phyloP scores from a whole-genome alignment of 2,329 filamentous ascomycete species.

The Elsinoe batatas region DNA sequence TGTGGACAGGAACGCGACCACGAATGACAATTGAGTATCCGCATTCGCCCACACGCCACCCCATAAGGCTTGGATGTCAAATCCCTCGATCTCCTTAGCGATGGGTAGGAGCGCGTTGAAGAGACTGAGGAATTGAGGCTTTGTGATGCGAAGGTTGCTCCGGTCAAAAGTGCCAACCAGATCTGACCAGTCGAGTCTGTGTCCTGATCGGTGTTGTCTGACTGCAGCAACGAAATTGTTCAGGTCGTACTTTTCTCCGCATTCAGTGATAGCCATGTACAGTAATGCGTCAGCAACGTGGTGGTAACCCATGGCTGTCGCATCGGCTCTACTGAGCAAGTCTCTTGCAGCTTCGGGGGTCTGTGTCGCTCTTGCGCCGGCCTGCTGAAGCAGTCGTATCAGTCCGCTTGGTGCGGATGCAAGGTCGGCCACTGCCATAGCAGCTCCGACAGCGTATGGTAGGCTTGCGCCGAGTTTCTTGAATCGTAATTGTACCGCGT shows the following conservation, averaged over 20 bases:
- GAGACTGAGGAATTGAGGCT: conserved; percentile 68
- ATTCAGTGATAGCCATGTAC: conserved; percentile 55
- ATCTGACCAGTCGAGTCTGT: conserved; percentile 54
- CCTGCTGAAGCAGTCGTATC: conserved; percentile 58
- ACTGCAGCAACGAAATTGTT: conserved; percentile 56
- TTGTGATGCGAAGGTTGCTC: conserved; percentile 62
- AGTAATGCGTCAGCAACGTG: conserved; percentile 74
- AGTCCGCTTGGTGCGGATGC: conserved; percentile 48
- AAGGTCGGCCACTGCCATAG: conserved; percentile 58
- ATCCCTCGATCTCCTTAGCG: conserved; percentile 50
- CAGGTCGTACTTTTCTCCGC: conserved; percentile 53
- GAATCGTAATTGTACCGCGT: conserved; percentile 60
- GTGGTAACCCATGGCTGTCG: conserved; percentile 62
- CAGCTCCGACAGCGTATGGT: conserved; percentile 61
- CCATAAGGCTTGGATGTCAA: conserved; percentile 86
- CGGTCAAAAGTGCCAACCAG: conserved; percentile 75
- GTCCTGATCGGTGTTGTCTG: conserved; percentile 44
- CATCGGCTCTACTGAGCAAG: conserved; percentile 45
- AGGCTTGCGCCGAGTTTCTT: conserved; percentile 52
- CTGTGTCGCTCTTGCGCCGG: conserved; percentile 63
- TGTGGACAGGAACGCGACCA: conserved; percentile 74
- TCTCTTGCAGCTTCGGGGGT: conserved; percentile 62
- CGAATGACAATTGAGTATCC: conserved; percentile 86
- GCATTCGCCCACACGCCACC: conserved; percentile 75
- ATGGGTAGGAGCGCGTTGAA: conserved; percentile 70